Percentiles rank a stretch among this genome's conserved stretches.
Evolutionary conservation across 2,329 filamentous ascomycete genomes (phyloP).

Genomic region (Fusarium xyrophilum): DNA sequence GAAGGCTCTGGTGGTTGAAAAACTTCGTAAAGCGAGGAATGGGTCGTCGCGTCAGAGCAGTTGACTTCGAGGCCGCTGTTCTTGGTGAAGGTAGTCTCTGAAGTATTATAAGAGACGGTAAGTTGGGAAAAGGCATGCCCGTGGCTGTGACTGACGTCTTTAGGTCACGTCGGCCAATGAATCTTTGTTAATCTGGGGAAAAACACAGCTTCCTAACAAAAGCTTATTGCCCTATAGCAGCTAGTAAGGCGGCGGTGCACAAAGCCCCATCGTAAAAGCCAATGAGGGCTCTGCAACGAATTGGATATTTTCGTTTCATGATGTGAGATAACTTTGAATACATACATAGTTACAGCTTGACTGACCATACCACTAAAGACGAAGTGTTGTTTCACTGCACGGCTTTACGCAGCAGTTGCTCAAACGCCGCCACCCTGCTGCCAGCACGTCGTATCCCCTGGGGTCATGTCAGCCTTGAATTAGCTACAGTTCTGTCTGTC

Average conservation of each 20-base stretch:
- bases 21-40: constrained; percentile 36
- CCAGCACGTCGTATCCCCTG: neutral
- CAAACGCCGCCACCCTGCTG: neutral
- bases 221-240: constrained; percentile 27
- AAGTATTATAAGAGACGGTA: constrained; percentile 46
- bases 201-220: constrained; percentile 36
- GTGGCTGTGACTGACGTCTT: constrained; percentile 27
- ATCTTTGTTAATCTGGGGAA: constrained; percentile 31
- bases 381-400: neutral
- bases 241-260: constrained; percentile 15
- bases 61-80: constrained; percentile 41
- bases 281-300: constrained; percentile 4
- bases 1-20: constrained; percentile 33
- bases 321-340: neutral
- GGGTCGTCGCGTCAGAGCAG: constrained; percentile 31
- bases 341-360: neutral
- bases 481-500: neutral
- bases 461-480: neutral
- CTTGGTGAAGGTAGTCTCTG: constrained; percentile 47
- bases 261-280: constrained; percentile 17
- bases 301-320: neutral
- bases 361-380: neutral
- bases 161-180: constrained; percentile 32
- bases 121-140: constrained; percentile 45
- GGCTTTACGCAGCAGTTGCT: neutral